These are phyloP conservation scores for Fennellomyces sp. DNA, from an alignment of 371 early-diverging fungal genomes.

Conservation along the genomic window DNA sequence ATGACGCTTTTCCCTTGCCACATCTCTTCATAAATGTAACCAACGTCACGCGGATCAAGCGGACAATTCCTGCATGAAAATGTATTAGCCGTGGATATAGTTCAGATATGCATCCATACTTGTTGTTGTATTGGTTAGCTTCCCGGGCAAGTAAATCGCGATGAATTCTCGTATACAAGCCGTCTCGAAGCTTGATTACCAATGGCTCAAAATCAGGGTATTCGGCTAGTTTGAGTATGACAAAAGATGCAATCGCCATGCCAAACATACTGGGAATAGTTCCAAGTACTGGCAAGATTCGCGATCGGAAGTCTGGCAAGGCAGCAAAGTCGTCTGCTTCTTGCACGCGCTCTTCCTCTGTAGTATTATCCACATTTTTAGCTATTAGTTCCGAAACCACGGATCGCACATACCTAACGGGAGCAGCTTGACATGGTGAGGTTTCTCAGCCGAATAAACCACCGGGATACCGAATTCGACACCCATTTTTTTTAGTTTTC, in stretches of 20 bases:
- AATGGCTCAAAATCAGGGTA: slow-evolving; percentile 79
- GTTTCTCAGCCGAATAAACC: slow-evolving; percentile 93
- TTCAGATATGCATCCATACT: slow-evolving; percentile 27
- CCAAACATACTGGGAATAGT: slow-evolving; percentile 96
- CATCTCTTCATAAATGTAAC: slow-evolving; percentile 87
- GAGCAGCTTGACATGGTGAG: slow-evolving; percentile 77
- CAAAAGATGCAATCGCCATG: slow-evolving; percentile 86
- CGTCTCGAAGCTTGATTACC: slow-evolving; percentile 78
- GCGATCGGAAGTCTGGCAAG: slow-evolving; percentile 86
- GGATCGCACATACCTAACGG: slow-evolving; percentile 60
- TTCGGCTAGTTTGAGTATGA: slow-evolving; percentile 77
- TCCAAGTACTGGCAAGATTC: slow-evolving; percentile 86
- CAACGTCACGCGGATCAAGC: slow-evolving; percentile 75
- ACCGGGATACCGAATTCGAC: slow-evolving; percentile 81
- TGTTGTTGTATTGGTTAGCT: slow-evolving; percentile 41
- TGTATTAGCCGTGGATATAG: neutral
- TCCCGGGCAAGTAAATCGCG: slow-evolving; percentile 77
- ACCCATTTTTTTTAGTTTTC: slow-evolving; percentile 68
- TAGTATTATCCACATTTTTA: neutral
- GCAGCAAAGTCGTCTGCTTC: slow-evolving; percentile 89
- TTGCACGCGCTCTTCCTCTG: slow-evolving; percentile 75
- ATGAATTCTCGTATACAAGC: slow-evolving; percentile 72
- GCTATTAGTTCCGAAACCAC: too few species aligned
- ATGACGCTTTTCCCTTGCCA: slow-evolving; percentile 84
- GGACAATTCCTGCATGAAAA: slow-evolving; percentile 40